Evolutionary conservation across 2,329 filamentous ascomycete genomes (phyloP).

Genomic region (Dothistroma septosporum): DNA sequence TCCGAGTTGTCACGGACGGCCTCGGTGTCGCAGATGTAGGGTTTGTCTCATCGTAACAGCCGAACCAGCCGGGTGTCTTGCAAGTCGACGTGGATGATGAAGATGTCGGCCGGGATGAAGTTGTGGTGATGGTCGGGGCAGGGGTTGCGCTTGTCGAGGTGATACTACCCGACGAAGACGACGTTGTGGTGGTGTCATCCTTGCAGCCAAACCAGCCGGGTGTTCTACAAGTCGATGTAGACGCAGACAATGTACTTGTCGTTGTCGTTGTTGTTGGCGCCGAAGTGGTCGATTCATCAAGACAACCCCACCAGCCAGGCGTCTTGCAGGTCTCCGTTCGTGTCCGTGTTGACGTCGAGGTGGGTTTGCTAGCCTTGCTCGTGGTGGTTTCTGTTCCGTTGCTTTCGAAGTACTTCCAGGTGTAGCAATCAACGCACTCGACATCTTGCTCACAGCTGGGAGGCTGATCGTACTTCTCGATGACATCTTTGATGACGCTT

Average conservation of each 20-base stretch:
- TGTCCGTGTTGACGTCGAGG: constrained; percentile 56
- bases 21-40: constrained; percentile 27
- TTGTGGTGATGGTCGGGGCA: constrained; percentile 20
- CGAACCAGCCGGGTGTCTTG: constrained; percentile 90
- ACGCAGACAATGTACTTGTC: constrained; percentile 35
- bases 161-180: constrained; percentile 23
- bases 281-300: constrained; percentile 51
- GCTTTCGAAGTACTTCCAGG: constrained; percentile 93
- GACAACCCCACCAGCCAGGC: constrained; percentile 88
- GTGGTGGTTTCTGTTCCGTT: constrained; percentile 75
- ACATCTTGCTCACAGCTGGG: constrained; percentile 71
- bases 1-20: constrained; percentile 14
- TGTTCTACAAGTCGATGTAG: constrained; percentile 52
- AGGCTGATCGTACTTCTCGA: constrained; percentile 76
- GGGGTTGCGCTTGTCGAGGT: constrained; percentile 26
- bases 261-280: constrained; percentile 45
- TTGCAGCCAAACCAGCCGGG: constrained; percentile 67
- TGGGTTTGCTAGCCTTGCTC: constrained; percentile 54
- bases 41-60: constrained; percentile 59
- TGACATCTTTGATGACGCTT: constrained; percentile 80
- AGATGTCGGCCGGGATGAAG: constrained; percentile 52
- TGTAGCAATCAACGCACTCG: constrained; percentile 79
- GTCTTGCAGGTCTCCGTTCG: constrained; percentile 85
- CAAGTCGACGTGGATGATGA: constrained; percentile 74
- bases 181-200: constrained; percentile 46